Base-by-base conservation (phyloP, 371 early-diverging fungal genomes). In the Mortierella sp. region DNA sequence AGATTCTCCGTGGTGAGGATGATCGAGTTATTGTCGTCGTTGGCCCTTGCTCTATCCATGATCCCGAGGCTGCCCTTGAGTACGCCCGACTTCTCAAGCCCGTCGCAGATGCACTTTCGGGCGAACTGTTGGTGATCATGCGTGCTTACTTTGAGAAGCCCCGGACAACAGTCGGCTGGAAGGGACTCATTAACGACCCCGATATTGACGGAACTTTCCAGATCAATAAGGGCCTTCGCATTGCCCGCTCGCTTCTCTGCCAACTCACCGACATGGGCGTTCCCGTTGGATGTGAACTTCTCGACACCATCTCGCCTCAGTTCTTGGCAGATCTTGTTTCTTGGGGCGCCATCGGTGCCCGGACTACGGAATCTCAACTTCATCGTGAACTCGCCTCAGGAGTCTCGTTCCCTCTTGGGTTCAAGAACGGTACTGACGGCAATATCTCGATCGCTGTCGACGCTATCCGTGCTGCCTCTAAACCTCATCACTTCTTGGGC, bases 91-190 rank as follows among this genome's bases (percentile, higher is more conserved):
- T 58, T 11, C 70, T 81, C 61, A 81, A 76, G 30, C 73, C 72
- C 48, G 66, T 81, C 60, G 90, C 89, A 19, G 84, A 90, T 15
- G 62, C 70, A 16, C 82, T 86, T 16, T 83, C 86, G 60, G 89
- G 90, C 46, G 95, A 95, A 55, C 77, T 96, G 68, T 83, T 87
- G 60, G 91, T 97, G 71, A 82, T 97, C 56, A 97, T 97, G 97
- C 88, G 97, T 45, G 94, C 93, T 58, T 94, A 97, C 88, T 96
- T 97, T 88, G 96, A 96, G 80, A 97, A 97, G 84, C 97, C 97
- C 28, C 84, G 97, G 52, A 96, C 97, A 1, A 96, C 96, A 6
- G 95, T 96, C 37, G 96, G 97, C 26, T 96, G 97, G 97, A 96
- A 96, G 83, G 97, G 97, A 55, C 82, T 93, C 71, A 92, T 92